Evolutionary conservation across 140 eudicot species (phyloP), one percentile per base, ranked within the genome.

Genomic region (Senecio squalidus): DNA sequence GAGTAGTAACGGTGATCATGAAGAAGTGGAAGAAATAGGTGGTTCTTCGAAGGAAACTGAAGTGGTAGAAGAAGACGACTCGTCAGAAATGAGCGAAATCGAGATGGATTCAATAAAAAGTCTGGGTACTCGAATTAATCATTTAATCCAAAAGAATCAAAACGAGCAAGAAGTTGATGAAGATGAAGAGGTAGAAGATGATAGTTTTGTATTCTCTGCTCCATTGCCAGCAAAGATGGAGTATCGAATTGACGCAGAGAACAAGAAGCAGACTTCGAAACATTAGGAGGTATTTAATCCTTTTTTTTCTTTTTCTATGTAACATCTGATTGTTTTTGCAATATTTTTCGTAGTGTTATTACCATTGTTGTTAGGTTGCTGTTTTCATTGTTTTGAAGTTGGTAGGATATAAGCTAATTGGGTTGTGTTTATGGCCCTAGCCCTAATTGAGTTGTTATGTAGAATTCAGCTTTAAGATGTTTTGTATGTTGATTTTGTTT

Each of bases 181-280:
- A 8, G 69, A 53, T 0, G 60, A 69, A 0, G 68, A 59, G 5
- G 64, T 25, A 5, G 77, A 71, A 55, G 78, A 69, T 58, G 85
- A 68, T 16, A 40, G 66, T 29, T 83, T 80, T 24, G 73, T 73
- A 13, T 86, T 82, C 53, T 73, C 80, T 59, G 88, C 96, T 53
- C 89, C 94, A 8, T 57, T 75, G 74, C 89, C 89, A 33, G 70
- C 69, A 41, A 83, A 72, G 76, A 87, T 88, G 90, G 96, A 79
- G 67, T 53, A 77, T 21, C 74, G 91, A 71, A 73, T 76, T 45
- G 91, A 81, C 38, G 58, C 68, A 9, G 60, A 62, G 78, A 78
- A 61, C 64, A 59, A 57, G 74, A 81, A 57, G 68, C 65, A 57
- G 77, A 33, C 43, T 10, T 53, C 66, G 27, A 75, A 67, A 56